Percentiles rank a stretch among this genome's conserved stretches.
These are phyloP conservation scores for Flaveria trinervia DNA, from an alignment of 129 eudicot genomes.

Conservation along the genomic window DNA sequence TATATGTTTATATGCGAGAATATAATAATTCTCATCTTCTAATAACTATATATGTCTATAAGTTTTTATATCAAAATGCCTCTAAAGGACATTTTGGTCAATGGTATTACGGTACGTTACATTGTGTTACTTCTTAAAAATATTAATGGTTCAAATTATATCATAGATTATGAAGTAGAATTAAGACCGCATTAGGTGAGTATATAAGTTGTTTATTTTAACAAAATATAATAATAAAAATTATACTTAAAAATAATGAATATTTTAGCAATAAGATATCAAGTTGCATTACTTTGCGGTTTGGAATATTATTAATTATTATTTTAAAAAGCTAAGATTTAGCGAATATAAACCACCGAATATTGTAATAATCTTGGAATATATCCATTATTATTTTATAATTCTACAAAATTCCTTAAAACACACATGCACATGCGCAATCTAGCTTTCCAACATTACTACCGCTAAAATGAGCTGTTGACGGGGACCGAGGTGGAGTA, in stretches of 20 bases:
- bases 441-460: conserved; percentile 34
- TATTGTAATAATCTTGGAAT: background rate
- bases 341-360: conserved; percentile 6
- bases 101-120: too few relatives aligned
- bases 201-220: too few relatives aligned
- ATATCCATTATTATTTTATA: conserved; percentile 18
- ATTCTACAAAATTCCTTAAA: conserved; percentile 8
- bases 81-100: too few relatives aligned
- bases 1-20: too few relatives aligned
- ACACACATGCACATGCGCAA: conserved; percentile 37
- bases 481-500: conserved; percentile 52
- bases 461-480: conserved; percentile 38
- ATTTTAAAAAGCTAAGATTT: conserved; percentile 11
- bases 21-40: too few relatives aligned
- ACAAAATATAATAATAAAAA: background rate
- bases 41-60: too few relatives aligned
- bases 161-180: too few relatives aligned
- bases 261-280: background rate
- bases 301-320: conserved; percentile 17
- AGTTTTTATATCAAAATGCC: too few relatives aligned
- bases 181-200: too few relatives aligned
- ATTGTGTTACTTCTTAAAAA: too few relatives aligned
- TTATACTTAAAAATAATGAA: background rate
- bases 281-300: conserved; percentile 10
- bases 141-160: too few relatives aligned